phyloP scores from a whole-genome alignment of 148 eudicot genomes.

The Rhododendron ferrugineum region DNA sequence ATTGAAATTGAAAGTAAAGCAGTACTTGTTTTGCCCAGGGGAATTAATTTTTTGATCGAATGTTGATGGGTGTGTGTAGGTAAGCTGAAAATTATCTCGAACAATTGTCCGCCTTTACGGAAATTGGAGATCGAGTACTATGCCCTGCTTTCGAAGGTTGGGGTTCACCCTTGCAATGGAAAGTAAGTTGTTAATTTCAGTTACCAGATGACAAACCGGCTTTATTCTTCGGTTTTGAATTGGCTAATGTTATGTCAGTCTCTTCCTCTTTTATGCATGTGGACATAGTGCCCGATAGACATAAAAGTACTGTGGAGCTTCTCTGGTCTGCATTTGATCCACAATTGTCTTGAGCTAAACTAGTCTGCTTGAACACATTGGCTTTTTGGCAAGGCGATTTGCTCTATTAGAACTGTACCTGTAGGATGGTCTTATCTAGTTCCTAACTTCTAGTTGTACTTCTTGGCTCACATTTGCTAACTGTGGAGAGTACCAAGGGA shows the following conservation, averaged over 20 bases:
- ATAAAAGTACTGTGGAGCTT: not conserved
- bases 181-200: constrained; percentile 40
- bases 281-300: not conserved
- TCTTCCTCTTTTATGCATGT: not conserved
- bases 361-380: not conserved
- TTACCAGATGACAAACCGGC: not conserved
- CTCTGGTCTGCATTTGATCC: not conserved
- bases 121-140: constrained; percentile 90
- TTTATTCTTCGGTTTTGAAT: not conserved
- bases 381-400: not conserved
- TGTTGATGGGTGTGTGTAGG: constrained; percentile 28
- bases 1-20: not conserved
- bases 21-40: not conserved
- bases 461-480: not conserved
- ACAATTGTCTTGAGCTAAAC: not conserved
- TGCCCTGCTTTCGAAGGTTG: constrained; percentile 82
- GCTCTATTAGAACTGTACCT: not conserved
- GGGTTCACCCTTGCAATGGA: constrained; percentile 79
- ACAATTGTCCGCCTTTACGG: constrained; percentile 80
- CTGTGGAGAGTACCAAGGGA: not conserved
- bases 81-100: constrained; percentile 66
- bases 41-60: not conserved
- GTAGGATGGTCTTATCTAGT: not conserved
- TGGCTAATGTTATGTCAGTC: not conserved
- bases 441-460: not conserved